Evolutionary conservation across 2,329 filamentous ascomycete genomes (phyloP), one percentile per base, ranked within the genome.

Genomic region (Zymoseptoria pseudotritici): DNA sequence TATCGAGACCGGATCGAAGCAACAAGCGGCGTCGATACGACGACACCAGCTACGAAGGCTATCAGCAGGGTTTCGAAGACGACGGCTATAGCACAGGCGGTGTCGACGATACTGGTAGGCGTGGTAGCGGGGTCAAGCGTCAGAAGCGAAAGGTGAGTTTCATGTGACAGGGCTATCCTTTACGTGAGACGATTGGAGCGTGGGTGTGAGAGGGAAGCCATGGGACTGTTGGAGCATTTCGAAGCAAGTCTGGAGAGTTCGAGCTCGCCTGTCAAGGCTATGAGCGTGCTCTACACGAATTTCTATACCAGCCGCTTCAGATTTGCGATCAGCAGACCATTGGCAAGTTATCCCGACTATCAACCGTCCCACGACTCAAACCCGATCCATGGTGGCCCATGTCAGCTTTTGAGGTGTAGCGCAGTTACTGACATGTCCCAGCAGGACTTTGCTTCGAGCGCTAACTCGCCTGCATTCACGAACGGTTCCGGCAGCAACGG

Each of bases 1-100:
- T 83, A 58, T 74, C 76, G 10, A 80, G 88, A 58, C 84, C 87
- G 36, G 85, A 86, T 66, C 82, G 89, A 54, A 78, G 80, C 58
- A 81, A 83, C 63, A 90, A 88, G 77, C 91, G 91, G 79, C 82
- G 89, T 54, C 83, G 86, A 63, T 92, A 91, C 70, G 85, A 86
- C 49, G 89, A 92, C 64, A 83, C 80, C 67, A 89, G 86, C 68
- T 92, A 83, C 69, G 85, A 88, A 68, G 88, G 89, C 50, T 91
- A 91, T 68, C 83, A 84, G 52, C 87, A 91, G 66, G 86, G 86
- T 36, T 90, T 81, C 66, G 81, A 81, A 9, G 88, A 91, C 63
- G 87, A 88, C 63, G 83, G 80, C 58, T 85, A 90, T 69, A 89
- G 86, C 21, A 89, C 87, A 21, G 87, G 85, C 60, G 88, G 89